Evolutionary conservation across 139 green algal genomes (phyloP), one percentile per base, ranked within the genome.

Genomic region (Chlorella sp.): DNA sequence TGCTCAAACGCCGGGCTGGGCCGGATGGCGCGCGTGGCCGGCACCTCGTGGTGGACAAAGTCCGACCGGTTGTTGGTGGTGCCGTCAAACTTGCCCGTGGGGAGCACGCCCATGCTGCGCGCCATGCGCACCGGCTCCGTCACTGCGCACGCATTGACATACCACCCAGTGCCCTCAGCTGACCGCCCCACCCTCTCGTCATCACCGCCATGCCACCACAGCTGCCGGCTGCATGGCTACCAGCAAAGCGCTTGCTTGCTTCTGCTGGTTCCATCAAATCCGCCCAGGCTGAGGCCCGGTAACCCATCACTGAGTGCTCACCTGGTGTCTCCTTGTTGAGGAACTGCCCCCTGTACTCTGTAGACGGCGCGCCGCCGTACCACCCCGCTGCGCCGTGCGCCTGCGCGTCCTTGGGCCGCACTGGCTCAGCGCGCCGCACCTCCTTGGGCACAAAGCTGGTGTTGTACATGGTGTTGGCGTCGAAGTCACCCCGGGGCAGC

Each of bases 391-490:
- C 34, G 27, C 22, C 33, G 4, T 71, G 65, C 4, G 65, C 35
- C 33, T 24, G 34, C 27, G 65, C 65, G 35, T 71, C 65, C 65
- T 71, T 34, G n/a, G 61, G 61, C 61, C n/a, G 3, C 27, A 35
- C 61, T 2, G 29, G 65, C 2, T n/a, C 6, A 31, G 33, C 24
- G 2, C 31, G 6, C 27, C 35, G 3, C 23, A 51, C 33, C 65
- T 71, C 65, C 35, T 61, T 71, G 24, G 65, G 65, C 35, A 71
- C 65, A 34, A 50, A 71, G 35, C 6, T 71, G 23, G 35, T 34
- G 65, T 31, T 30, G 65, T 71, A 71, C 65, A 71, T 71, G 65
- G 65, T 71, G 65, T n/a, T 31, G 5, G 23, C 65, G 17, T 71
- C 65, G 61, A 71, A 71, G 24, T 20, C 5, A 3, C 65, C 65